Base-by-base conservation (phyloP, 176 grass and related monocot species). In the Luzula sylvatica region DNA sequence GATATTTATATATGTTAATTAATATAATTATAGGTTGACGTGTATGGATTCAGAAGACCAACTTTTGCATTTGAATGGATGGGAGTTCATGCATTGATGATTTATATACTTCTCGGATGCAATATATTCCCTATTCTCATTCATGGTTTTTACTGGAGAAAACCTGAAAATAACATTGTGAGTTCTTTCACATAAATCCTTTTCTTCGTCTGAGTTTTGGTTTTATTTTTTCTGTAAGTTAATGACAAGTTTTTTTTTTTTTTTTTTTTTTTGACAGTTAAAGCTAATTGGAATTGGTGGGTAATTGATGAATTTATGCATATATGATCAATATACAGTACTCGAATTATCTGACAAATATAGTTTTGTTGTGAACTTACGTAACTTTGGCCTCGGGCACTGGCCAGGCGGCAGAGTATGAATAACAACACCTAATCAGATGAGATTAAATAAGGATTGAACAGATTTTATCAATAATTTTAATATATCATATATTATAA, bases 21-120 rank as follows among this genome's bases (percentile, higher is more conserved):
- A 11, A 9, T n/a, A n/a, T 38, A 49, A 29, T 4, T 40, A 42
- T 35, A 94, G 87, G 87, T 87, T 53, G 87, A 94, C 41, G 71
- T 87, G 15, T 73, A 70, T 11, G 71, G 78, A 58, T 94, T 58
- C 30, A 94, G 70, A 75, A 78, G 29, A 56, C 39, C 12, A 15
- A 22, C 26, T 21, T 32, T 30, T 1, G 73, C 82, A 20, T 54
- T 94, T 68, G 82, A 94, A 54, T 94, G 71, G 82, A 56, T 94
- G 53, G 87, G 87, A 14, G 75, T 56, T 29, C 74, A 94, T 73
- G 87, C 87, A 7, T 55, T 94, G 26, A 76, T 82, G 35, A 65
- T 94, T 48, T 94, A 82, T 56, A 74, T 76, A 46, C 67, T 94
- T 20, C 65, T 76, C 28, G 87, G 67, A 24, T 94, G 87, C 63